Evolutionary conservation across 1,284 basidiomycete genomes (phyloP), one percentile per base, ranked within the genome.

Genomic region (Ustilago sp.): DNA sequence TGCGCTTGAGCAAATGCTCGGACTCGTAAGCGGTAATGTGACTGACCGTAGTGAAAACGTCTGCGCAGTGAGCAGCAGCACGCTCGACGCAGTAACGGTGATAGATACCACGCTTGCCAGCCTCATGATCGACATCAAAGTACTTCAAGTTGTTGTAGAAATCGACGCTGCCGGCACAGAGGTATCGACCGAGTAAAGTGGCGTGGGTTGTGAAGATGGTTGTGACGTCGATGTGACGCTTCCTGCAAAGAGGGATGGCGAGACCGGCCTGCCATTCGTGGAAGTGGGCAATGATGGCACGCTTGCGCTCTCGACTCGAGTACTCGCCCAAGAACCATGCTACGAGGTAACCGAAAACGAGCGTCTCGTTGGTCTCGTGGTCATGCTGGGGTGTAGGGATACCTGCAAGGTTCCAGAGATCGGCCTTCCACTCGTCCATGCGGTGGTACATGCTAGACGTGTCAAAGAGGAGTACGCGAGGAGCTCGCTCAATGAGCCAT

Each of bases 251-350:
- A 2, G 96, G 94, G 71, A 99, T 98, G 35, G 96, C 94, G 47
- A 98, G 91, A 65, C 96, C 96, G 7, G 95, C 95, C 87, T 98
- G 95, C 96, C 96, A 99, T 88, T 99, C 96, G 88, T 99, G 96
- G 89, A 99, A 98, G 88, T 98, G 96, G 73, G 94, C 95, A 74
- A 98, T 90, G 80, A 99, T 93, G 53, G 95, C 94, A 12, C 91
- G 92, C 72, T 90, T 89, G 41, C 92, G 89, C 86, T 95, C 91
- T 68, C 91, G 91, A 34, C 92, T 86, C 43, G 93, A 91, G 85
- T 94, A 97, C 92, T 98, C 95, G 81, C 96, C 96, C 31, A 99
- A 90, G 89, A 99, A 98, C 96, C 96, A 99, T n/a, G 96, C 94
- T 60, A 96, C 93, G 74, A 99, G 91, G 88, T 99, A 98, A n/a